These are phyloP conservation scores for Candida railenensis DNA, from an alignment of 805 yeast species.

Conservation along the genomic window DNA sequence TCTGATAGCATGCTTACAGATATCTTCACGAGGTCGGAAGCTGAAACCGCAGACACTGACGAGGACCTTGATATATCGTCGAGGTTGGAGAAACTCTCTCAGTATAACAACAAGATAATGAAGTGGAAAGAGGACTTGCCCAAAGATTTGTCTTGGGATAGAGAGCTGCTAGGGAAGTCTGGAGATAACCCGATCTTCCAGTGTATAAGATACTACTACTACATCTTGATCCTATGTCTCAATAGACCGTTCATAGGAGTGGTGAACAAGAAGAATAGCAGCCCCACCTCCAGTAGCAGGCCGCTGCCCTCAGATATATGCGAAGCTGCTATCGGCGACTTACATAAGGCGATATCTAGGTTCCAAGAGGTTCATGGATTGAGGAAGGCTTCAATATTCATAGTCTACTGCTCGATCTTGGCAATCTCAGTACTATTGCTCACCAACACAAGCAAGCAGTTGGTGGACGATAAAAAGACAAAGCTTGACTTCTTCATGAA, in stretches of 20 bases:
- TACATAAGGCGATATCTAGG: constrained; percentile 35
- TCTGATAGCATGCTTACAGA: constrained; percentile 46
- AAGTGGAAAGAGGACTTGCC: constrained; percentile 55
- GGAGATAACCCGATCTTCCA: constrained; percentile 56
- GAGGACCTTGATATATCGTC: constrained; percentile 45
- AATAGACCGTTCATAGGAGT: constrained; percentile 59
- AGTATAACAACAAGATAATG: constrained; percentile 50
- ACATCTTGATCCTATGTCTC: constrained; percentile 55
- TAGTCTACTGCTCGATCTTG: constrained; percentile 47
- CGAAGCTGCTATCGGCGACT: constrained; percentile 39
- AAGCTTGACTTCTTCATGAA: constrained; percentile 39
- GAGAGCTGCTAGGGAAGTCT: constrained; percentile 32
- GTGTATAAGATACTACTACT: constrained; percentile 56
- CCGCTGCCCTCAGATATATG: constrained; percentile 32
- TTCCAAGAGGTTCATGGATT: constrained; percentile 41
- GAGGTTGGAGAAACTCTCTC: constrained; percentile 34
- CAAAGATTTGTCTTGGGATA: constrained; percentile 48
- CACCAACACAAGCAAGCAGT: constrained; percentile 26
- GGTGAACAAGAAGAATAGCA: constrained; percentile 7
- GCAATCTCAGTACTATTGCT: constrained; percentile 42
- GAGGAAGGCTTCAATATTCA: constrained; percentile 43
- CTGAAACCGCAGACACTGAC: constrained; percentile 18
- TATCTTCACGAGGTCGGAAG: constrained; percentile 39
- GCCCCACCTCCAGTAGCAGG: constrained; percentile 8
- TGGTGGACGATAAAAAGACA: constrained; percentile 23